Evolutionary conservation across 75 land plant species (phyloP).

Genomic region (Cryptomeria japonica): DNA sequence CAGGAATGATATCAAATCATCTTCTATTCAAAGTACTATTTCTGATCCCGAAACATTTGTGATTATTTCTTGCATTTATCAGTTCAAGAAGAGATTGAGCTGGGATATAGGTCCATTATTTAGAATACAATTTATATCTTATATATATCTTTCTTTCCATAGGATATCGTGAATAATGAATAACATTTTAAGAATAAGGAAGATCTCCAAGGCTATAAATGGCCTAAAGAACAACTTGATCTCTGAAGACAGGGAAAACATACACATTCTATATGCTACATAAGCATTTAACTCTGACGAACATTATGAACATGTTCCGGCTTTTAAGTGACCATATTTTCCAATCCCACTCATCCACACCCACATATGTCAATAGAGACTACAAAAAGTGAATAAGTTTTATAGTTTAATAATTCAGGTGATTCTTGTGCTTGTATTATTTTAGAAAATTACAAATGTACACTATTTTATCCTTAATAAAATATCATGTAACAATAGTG

Average conservation of each 20-base stretch:
- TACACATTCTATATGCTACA: background rate
- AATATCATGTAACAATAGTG: background rate
- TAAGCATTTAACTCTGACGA: background rate
- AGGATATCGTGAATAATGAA: background rate
- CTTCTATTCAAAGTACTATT: conserved; percentile 84
- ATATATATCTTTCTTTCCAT: background rate
- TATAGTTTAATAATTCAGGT: background rate
- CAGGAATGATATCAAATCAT: conserved; percentile 96
- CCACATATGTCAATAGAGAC: background rate
- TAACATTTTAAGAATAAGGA: background rate
- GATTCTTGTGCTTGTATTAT: background rate
- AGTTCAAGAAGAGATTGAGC: background rate
- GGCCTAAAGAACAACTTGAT: background rate
- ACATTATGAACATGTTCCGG: background rate
- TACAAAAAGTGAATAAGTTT: background rate
- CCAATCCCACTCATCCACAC: background rate
- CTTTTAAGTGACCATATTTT: background rate
- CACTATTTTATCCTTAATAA: background rate
- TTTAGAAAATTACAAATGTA: background rate
- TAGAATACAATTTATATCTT: background rate
- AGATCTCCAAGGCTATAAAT: background rate
- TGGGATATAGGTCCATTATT: background rate
- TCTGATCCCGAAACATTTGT: background rate
- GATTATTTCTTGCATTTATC: conserved; percentile 4
- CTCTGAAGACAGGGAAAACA: background rate